Evolutionary conservation across 176 grass and related monocot genomes (phyloP).

Genomic region (Triticum turgidum): DNA sequence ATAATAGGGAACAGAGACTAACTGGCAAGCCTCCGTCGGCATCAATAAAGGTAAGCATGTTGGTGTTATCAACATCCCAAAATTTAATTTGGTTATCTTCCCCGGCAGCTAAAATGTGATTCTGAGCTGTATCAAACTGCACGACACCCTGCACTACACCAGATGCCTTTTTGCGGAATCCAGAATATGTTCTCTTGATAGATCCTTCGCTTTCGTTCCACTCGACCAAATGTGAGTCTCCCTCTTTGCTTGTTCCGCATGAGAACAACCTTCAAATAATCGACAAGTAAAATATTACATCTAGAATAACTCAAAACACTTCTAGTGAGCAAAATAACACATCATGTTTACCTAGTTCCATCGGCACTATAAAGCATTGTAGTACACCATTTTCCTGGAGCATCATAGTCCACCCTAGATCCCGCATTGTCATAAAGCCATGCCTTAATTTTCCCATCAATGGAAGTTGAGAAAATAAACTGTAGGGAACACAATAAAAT

Average conservation of each 20-base stretch:
- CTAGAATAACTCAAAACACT: slow-evolving; percentile 18
- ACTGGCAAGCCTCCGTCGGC: slow-evolving; percentile 86
- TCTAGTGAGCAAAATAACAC: background rate
- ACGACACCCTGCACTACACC: slow-evolving; percentile 84
- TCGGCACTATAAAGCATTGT: slow-evolving; percentile 98
- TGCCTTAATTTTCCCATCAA: slow-evolving; percentile 98
- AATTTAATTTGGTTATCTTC: slow-evolving; percentile 97
- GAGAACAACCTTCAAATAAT: slow-evolving; percentile 79
- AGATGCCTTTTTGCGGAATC: slow-evolving; percentile 75
- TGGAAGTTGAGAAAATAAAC: slow-evolving; percentile 98
- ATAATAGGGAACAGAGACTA: slow-evolving; percentile 39
- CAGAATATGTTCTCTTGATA: slow-evolving; percentile 83
- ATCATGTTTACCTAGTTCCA: slow-evolving; percentile 74
- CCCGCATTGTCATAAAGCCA: slow-evolving; percentile 98
- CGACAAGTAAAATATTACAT: slow-evolving; percentile 24
- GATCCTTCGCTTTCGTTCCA: slow-evolving; percentile 99
- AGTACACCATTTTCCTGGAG: slow-evolving; percentile 92
- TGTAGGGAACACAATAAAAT: slow-evolving; percentile 37
- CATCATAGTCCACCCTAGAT: slow-evolving; percentile 92
- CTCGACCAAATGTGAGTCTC: slow-evolving; percentile 89
- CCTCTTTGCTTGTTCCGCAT: slow-evolving; percentile 95
- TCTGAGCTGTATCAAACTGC: slow-evolving; percentile 95
- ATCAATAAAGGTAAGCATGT: slow-evolving; percentile 72
- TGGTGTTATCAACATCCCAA: slow-evolving; percentile 88
- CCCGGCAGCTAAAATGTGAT: slow-evolving; percentile 94